These are phyloP conservation scores for Aureobasidium musti DNA, from an alignment of 2,329 filamentous ascomycete genomes.

Conservation along the genomic window DNA sequence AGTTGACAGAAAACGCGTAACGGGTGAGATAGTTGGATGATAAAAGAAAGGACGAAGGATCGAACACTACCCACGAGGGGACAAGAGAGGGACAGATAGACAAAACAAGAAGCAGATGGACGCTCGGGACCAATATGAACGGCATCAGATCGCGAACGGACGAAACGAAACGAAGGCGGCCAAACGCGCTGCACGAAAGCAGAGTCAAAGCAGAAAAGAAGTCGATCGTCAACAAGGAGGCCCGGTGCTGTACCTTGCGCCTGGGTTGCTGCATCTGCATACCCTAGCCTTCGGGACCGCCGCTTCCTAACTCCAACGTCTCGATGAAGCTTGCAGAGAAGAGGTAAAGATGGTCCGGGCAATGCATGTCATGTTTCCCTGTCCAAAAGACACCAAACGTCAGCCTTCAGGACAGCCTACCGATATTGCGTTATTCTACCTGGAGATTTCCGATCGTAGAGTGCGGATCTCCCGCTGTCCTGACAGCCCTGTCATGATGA, in stretches of 20 bases:
- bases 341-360: conserved; percentile 18
- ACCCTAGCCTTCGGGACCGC: conserved; percentile 21
- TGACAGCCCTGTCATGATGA: conserved; percentile 18
- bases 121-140: conserved; percentile 4
- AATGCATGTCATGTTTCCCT: conserved; percentile 15
- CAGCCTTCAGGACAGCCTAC: not conserved
- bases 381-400: conserved; percentile 1
- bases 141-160: conserved; percentile 7
- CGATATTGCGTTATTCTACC: conserved; percentile 18
- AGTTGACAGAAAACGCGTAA: conserved; percentile 24
- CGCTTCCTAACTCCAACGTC: conserved; percentile 24
- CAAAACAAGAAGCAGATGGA: not conserved
- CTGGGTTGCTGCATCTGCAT: conserved; percentile 27
- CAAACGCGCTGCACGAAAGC: conserved; percentile 4
- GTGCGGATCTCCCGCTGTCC: conserved; percentile 12
- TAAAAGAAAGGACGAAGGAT: conserved; percentile 7
- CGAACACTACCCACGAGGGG: conserved; percentile 7
- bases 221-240: conserved; percentile 24
- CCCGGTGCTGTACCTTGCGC: conserved; percentile 19
- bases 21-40: conserved; percentile 11
- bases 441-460: conserved; percentile 2
- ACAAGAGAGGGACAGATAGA: conserved; percentile 15
- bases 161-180: conserved; percentile 12
- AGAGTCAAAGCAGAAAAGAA: conserved; percentile 15
- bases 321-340: conserved; percentile 17